Percentiles rank a stretch among this genome's conserved stretches.
Conservation (phyloP, 768 basidiomycete species). For the Termitomyces sp. region DNA sequence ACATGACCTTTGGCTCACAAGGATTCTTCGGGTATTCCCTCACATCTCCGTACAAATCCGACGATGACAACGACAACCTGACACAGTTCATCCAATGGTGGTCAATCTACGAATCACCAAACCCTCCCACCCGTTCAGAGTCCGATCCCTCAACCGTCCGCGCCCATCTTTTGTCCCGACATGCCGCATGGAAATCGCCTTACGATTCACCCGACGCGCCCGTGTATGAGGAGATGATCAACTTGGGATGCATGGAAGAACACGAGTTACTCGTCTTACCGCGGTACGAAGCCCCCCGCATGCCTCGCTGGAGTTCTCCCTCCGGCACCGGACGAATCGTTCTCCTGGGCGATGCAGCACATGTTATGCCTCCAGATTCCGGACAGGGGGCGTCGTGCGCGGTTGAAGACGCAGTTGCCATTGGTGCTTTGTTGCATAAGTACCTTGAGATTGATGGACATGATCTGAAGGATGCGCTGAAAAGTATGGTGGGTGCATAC, state of each 20-base stretch:
- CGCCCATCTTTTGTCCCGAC: conserved; percentile 26
- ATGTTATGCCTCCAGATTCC: conserved; percentile 39
- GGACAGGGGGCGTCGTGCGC: conserved; percentile 40
- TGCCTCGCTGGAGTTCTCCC: conserved; percentile 31
- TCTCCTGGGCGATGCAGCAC: conserved; percentile 41
- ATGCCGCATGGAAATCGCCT: conserved; percentile 32
- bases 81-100: conserved; percentile 33
- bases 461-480: conserved; percentile 12
- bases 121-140: conserved; percentile 22
- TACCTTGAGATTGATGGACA: conserved; percentile 14
- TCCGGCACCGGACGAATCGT: conserved; percentile 30
- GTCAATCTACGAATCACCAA: conserved; percentile 33
- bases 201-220: conserved; percentile 21
- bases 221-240: conserved; percentile 24
- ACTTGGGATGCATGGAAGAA: conserved; percentile 23
- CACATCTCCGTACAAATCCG: conserved; percentile 12
- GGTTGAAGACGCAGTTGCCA: conserved; percentile 34
- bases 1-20: conserved; percentile 34
- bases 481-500: conserved; percentile 24
- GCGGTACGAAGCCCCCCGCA: conserved; percentile 30
- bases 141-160: conserved; percentile 19
- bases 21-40: conserved; percentile 38
- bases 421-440: conserved; percentile 33
- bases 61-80: conserved; percentile 5
- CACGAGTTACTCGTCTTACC: conserved; percentile 31